Base-by-base conservation (phyloP, 108 stramenopile species). In the Skeletonema potamos region DNA sequence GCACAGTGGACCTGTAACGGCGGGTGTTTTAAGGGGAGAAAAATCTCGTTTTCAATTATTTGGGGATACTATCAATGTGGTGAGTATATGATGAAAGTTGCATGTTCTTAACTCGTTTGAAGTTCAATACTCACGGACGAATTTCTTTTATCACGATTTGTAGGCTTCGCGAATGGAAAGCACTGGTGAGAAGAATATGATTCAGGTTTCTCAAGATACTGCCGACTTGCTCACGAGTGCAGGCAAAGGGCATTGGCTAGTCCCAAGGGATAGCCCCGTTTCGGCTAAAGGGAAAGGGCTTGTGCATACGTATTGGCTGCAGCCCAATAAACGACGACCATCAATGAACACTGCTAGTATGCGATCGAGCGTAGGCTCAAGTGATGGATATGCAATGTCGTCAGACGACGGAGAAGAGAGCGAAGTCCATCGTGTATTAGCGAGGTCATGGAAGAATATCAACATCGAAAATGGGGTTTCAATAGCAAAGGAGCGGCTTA, bases 1-100 rank as follows among this genome's bases (percentile, higher is more conserved):
- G 15, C 79, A 85, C 41, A 69, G 66, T 69, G 84, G 84, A 13
- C 77, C 84, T 27, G 84, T 82, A 6, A 85, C 81, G 12, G 84
- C 84, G 17, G 84, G 81, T 44, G 84, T 85, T 0, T 69, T 85
- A 26, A 60, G 81, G 36, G 81, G 81, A n/a, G 63, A 79, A 44
- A 85, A 76, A 37, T 68, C 84, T 17, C 61, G 81, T 11, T 85
- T 85, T 59, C 68, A 82, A 46, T 54, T 85, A 9, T 87, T 87
- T 66, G 86, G 86, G 18, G 86, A 87, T 56, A 84, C 86, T 0
- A 82, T 87, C 20, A 87, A 87, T 70, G 82, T 51, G 48, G 48
- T 51, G 8, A 51, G 48, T 51, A 22, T 34, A 9, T 22, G n/a
- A 51, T 51, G 22, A 17, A 51, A n/a, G 48, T 1, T 24, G 48